Evolutionary conservation across 2,329 filamentous ascomycete species (phyloP), one percentile per base, ranked within the genome.

Genomic region (Monosporascus sp.): DNA sequence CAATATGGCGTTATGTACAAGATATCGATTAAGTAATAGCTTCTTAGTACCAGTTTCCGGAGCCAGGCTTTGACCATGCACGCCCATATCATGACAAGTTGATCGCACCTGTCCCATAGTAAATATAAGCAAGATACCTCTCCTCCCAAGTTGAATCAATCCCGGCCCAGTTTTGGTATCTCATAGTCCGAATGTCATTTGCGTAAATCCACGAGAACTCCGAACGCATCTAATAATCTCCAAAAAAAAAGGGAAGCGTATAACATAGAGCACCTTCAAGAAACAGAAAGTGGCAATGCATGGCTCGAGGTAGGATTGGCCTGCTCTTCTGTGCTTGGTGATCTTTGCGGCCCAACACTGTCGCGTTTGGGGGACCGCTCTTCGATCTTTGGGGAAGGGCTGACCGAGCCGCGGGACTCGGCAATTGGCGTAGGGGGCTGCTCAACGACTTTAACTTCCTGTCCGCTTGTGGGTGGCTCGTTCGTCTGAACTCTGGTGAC

Each of bases 221-320:
- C 58, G 56, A 60, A 53, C 55, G 54, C 52, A 52, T 61, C 44
- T 57, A 62, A 53, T 55, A 58, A 50, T 60, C 56, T 54, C 61
- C 51, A 58, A 50, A 48, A 52, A 60, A 59, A 48, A 52, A 60
- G 58, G 48, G 43, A 50, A 53, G 54, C 27, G 22, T 52, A 56
- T 41, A 54, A 46, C 25, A 49, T 31, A 27, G 24, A 31, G 14
- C 38, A 15, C 49, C 17, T 24, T 52, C 49, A 66, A 38, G 58
- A 56, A 55, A 64, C 62, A 14, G 60, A 57, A 41, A 60, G 55
- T 24, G 57, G 49, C 39, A 59, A 52, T 20, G 57, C 54, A 14
- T 58, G 54, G 18, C 47, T 54, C 11, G 60, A 38, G 18, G 54
- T 49, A 11, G 60, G 36, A 37, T 57, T 48, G 25, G 38, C 24